Percentiles rank a stretch among this genome's conserved stretches.
phyloP scores from a whole-genome alignment of 768 basidiomycete genomes.

The Fibroporia radiculosa region DNA sequence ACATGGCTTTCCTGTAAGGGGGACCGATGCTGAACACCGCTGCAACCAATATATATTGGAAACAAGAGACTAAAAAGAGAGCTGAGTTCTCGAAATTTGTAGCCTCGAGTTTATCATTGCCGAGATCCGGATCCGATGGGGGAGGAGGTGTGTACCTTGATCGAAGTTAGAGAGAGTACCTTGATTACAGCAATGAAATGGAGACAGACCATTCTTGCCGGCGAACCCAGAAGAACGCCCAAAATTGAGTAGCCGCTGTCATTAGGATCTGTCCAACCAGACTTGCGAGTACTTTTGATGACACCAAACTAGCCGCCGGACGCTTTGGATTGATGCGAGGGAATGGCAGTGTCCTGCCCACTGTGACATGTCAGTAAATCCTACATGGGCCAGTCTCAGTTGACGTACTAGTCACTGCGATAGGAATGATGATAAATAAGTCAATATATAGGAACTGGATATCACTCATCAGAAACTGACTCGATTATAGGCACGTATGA shows the following conservation, averaged over 20 bases:
- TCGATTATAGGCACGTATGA: background rate
- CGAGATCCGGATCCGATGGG: slow-evolving; percentile 31
- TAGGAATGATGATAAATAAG: slow-evolving; percentile 93
- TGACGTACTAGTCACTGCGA: slow-evolving; percentile 88
- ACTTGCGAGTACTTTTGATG: slow-evolving; percentile 89
- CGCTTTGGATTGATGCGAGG: slow-evolving; percentile 80
- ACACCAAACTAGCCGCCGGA: slow-evolving; percentile 93
- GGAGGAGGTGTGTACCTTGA: slow-evolving; percentile 75
- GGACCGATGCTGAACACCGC: slow-evolving; percentile 98
- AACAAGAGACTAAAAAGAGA: slow-evolving; percentile 90
- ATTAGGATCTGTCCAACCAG: slow-evolving; percentile 90
- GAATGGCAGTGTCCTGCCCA: slow-evolving; percentile 93
- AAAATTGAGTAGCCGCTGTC: slow-evolving; percentile 74
- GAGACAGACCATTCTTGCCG: slow-evolving; percentile 65
- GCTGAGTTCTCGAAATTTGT: slow-evolving; percentile 89
- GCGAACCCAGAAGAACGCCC: slow-evolving; percentile 87
- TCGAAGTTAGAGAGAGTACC: too few relatives aligned
- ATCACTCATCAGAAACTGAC: background rate
- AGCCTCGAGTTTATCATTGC: slow-evolving; percentile 67
- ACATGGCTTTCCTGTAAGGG: slow-evolving; percentile 91
- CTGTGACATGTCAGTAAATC: slow-evolving; percentile 32
- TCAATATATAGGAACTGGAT: slow-evolving; percentile 92
- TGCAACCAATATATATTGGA: slow-evolving; percentile 97
- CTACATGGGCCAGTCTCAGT: background rate
- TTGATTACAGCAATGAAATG: too few relatives aligned